Evolutionary conservation across 179 eudicot genomes (phyloP).

Genomic region (Amaranthus tricolor): DNA sequence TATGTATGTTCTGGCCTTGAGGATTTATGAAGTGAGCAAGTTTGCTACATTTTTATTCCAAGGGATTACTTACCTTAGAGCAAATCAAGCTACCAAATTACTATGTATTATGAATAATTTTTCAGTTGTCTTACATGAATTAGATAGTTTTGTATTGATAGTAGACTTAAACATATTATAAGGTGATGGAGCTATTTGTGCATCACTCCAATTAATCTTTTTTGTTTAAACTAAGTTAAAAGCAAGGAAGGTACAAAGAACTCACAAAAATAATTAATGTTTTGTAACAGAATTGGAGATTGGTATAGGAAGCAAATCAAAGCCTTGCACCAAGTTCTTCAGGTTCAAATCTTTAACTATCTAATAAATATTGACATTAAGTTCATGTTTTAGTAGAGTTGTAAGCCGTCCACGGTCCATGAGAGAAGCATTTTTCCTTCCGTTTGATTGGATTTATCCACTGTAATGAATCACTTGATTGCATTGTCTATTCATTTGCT

Average conservation of each 20-base stretch:
- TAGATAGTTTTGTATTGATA: background rate
- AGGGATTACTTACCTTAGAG: background rate
- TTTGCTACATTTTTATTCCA: background rate
- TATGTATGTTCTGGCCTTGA: background rate
- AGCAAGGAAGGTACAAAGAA: slow-evolving; percentile 28
- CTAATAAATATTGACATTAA: slow-evolving; percentile 35
- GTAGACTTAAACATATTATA: background rate
- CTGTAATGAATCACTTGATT: slow-evolving; percentile 1
- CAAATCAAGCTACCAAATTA: background rate
- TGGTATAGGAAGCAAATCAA: slow-evolving; percentile 93
- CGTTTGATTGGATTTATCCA: background rate
- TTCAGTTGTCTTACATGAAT: background rate
- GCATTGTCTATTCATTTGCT: background rate
- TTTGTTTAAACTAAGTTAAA: slow-evolving; percentile 12
- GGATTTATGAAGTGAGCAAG: background rate
- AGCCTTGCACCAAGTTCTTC: slow-evolving; percentile 98
- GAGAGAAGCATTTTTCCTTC: no score
- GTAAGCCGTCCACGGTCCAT: no score
- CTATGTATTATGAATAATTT: background rate
- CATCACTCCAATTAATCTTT: slow-evolving; percentile 10
- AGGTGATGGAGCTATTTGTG: slow-evolving; percentile 8
- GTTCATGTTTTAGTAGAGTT: no score
- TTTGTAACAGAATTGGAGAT: slow-evolving; percentile 83
- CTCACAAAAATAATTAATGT: slow-evolving; percentile 57
- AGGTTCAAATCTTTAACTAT: slow-evolving; percentile 80